Base-by-base conservation (phyloP, 73 alveolate species). In the Paramecium biaurelia region DNA sequence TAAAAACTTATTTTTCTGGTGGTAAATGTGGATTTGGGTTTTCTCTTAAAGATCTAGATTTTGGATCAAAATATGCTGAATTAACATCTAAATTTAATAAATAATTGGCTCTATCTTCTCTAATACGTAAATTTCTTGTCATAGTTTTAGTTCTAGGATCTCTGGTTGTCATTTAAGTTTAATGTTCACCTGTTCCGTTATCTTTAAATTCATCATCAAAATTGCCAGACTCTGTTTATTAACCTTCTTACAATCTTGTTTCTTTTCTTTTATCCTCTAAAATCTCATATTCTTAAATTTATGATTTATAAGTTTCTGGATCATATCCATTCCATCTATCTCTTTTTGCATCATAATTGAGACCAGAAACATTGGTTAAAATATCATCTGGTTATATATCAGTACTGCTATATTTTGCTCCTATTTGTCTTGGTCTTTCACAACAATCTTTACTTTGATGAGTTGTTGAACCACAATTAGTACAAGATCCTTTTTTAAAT, bases 311-410 rank as follows among this genome's bases (percentile, higher is more conserved):
- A 85, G 85, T 70, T 15, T 85, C 93, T 15, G 98, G 98, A 89
- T 96, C 98, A 85, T 95, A 98, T 15, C 99, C 99, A 94, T 98
- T 98, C 98, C 99, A 98, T 85, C 99, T 93, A 92, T 98, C 99
- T 84, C 98, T 95, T 92, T 97, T 96, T 35, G 98, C 98, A 70
- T 98, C 99, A 93, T 89, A 98, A 85, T 92, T 93, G 8, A 96
- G 84, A 24, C 87, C 87, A 3, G n/a, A 28, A 23, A 92, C 93
- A 76, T 97, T 95, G 15, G 93, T 92, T 11, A 93, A 70, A 94
- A 85, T 86, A 89, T 98, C 99, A 92, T 97, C 99, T 59, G 92
- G 37, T 15, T 95, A 92, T 49, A 98, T 95, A 89, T 97, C 96
- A 38, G 88, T 93, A 21, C 10, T 42, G 1, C 56, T 2, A 18